A percentile compares a stretch with the other conserved stretches of the same genome.
These are phyloP conservation scores for Boletellus sp. DNA, from an alignment of 768 basidiomycete species.

Conservation along the genomic window DNA sequence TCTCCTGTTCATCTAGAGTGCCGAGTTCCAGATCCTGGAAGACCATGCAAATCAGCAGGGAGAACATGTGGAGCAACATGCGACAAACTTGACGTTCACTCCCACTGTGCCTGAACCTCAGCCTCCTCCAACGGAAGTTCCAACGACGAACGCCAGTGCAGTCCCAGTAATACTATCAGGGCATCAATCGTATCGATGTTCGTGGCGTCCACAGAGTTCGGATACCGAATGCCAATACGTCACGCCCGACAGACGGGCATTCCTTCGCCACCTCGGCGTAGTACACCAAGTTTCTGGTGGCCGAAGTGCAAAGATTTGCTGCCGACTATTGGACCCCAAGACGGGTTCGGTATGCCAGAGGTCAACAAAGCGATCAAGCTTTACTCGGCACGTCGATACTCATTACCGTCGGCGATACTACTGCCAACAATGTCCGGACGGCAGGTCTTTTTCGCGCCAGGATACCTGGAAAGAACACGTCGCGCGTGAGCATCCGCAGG, in stretches of 20 bases:
- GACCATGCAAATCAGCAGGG: not conserved
- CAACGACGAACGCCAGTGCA: not conserved
- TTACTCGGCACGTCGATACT: conserved; percentile 17
- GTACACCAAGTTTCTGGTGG: conserved; percentile 14
- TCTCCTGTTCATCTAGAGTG: not conserved
- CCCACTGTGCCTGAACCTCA: not conserved
- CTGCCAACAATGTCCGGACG: conserved; percentile 11
- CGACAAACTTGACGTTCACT: not conserved
- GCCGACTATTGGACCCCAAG: conserved; percentile 9
- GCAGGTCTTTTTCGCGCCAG: conserved; percentile 19
- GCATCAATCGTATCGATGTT: conserved; percentile 5
- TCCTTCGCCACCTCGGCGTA: conserved; percentile 17
- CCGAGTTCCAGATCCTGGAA: not conserved
- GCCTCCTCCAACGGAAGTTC: not conserved
- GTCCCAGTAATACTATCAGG: not conserved
- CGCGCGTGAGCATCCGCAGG: conserved; percentile 2
- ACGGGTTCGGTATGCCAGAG: conserved; percentile 1
- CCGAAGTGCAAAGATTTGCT: not conserved
- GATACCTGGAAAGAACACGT: conserved; percentile 20
- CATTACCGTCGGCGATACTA: conserved; percentile 16
- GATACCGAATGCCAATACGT: not conserved
- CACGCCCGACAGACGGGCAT: not conserved
- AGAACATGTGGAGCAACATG: not conserved
- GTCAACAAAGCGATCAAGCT: conserved; percentile 6
- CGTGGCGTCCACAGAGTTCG: conserved; percentile 9